Evolutionary conservation across 1,284 basidiomycete species (phyloP), one percentile per base, ranked within the genome.

Genomic region (Rhizoctonia solani): DNA sequence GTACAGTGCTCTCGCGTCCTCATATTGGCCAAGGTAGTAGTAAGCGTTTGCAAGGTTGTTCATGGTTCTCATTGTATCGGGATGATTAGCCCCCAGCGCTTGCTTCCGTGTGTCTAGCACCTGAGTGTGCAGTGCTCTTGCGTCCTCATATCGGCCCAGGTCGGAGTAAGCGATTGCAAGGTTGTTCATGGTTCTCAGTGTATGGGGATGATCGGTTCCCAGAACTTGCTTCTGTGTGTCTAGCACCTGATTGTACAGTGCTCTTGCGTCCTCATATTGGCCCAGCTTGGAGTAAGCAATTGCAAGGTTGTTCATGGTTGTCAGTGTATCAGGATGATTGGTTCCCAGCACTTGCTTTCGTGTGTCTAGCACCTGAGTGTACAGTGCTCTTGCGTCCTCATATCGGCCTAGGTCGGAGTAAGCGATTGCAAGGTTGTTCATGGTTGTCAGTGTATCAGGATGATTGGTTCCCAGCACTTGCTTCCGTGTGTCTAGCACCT

Each of bases 1-100:
- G 4, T 54, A 8, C 2, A 54, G 52, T 19, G 52, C 14, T 32
- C 34, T 30, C 19, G 52, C 52, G 2, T 34, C 5, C 5, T 54
- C n/a, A n/a, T 32, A 34, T 34, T n/a, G 52, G 41, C 54, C 65
- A 30, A 44, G 65, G n/a, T n/a, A 23, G 19, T 42, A 46, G 55
- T 47, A 46, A 1, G 27, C 32, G 2, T 47, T 2, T 9, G 56
- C 44, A 23, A 59, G 56, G 21, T 37, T 54, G 9, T 19, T 32
- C 30, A 54, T 54, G 27, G 29, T 54, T 11, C 3, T 37, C 9
- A 54, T 27, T 52, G 49, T 52, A 27, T 6, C 5, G 6, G 25
- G 49, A 29, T 52, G 49, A 8, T 52, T 14, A 4, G 4, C 16
- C 6, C 49, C 49, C n/a, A 52, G 19, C 4, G 34, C 52, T 34